These are phyloP conservation scores for Xerocomus minutiporus DNA, from an alignment of 1,284 basidiomycete genomes.

Conservation along the genomic window DNA sequence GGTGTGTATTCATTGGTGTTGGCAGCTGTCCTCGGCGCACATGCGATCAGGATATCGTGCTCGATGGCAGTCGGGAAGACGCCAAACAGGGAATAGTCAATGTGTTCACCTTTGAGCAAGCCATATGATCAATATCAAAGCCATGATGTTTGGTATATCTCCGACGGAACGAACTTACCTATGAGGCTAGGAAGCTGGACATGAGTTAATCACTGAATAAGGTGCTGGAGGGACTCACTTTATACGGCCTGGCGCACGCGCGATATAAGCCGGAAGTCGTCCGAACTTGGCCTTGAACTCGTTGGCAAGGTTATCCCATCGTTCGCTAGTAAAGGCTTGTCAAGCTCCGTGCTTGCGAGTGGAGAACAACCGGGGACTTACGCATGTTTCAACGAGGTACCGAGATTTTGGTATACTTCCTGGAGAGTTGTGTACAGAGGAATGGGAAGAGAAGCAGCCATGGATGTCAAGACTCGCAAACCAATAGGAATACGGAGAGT, in stretches of 20 bases:
- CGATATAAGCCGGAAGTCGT: conserved; percentile 62
- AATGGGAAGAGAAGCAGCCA: conserved; percentile 60
- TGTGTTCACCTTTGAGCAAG: conserved; percentile 66
- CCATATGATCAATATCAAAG: not conserved
- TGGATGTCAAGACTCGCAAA: not conserved
- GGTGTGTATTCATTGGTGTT: conserved; percentile 26
- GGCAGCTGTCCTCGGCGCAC: conserved; percentile 46
- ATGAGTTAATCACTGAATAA: not conserved
- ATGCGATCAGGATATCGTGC: conserved; percentile 80
- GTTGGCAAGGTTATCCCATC: conserved; percentile 62
- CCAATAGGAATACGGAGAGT: not conserved
- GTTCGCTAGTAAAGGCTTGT: conserved; percentile 34
- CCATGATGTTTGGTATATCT: not conserved
- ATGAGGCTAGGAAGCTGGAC: conserved; percentile 26
- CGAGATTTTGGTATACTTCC: conserved; percentile 55
- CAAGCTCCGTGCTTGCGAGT: not conserved
- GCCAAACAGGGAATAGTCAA: conserved; percentile 79
- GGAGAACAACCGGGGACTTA: conserved; percentile 26
- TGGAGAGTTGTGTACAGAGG: conserved; percentile 60
- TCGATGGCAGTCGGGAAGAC: conserved; percentile 84
- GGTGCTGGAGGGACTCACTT: conserved; percentile 48
- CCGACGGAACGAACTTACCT: conserved; percentile 18
- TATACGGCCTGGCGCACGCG: conserved; percentile 80
- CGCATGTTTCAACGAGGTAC: conserved; percentile 56
- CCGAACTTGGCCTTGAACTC: conserved; percentile 67